Percentiles rank a stretch among this genome's conserved stretches.
Evolutionary conservation across 1,139 yeast species (phyloP).

Genomic region (Suhomyces guaymorum): DNA sequence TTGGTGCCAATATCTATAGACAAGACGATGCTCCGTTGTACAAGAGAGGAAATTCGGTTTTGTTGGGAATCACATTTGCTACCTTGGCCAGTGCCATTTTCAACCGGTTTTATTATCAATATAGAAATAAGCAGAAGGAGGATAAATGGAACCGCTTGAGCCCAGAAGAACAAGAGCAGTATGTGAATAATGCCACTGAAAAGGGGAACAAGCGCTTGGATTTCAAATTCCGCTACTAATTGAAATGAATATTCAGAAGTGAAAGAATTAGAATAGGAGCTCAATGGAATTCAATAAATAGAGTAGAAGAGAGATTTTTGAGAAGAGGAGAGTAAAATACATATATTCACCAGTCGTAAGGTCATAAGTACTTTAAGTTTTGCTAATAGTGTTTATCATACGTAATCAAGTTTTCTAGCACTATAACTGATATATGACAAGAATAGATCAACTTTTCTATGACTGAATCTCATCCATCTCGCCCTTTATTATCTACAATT

Average conservation of each 20-base stretch:
- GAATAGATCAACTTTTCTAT: too few relatives aligned
- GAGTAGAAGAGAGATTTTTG: neutral
- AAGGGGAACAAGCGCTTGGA: conserved; percentile 23
- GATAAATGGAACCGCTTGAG: conserved; percentile 17
- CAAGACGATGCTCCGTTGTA: conserved; percentile 30
- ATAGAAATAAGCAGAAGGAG: conserved; percentile 17
- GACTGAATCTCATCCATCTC: too few relatives aligned
- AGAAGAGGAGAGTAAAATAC: neutral
- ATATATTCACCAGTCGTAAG: too few relatives aligned
- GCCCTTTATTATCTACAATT: neutral
- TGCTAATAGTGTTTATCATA: neutral
- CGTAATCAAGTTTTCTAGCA: too few relatives aligned
- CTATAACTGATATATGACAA: too few relatives aligned
- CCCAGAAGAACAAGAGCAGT: conserved; percentile 16
- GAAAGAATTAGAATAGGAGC: neutral
- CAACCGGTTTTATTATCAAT: conserved; percentile 18
- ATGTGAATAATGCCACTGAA: conserved; percentile 14
- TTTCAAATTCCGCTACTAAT: conserved; percentile 19
- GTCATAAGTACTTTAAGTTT: neutral
- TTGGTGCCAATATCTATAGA: conserved; percentile 27
- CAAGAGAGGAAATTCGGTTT: conserved; percentile 26
- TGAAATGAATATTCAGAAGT: too few relatives aligned
- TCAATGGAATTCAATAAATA: neutral
- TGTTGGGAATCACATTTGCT: conserved; percentile 24
- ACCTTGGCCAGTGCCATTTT: conserved; percentile 18